These are phyloP conservation scores for Fusarium veterinarium DNA, from an alignment of 2,329 filamentous ascomycete species.

Conservation along the genomic window DNA sequence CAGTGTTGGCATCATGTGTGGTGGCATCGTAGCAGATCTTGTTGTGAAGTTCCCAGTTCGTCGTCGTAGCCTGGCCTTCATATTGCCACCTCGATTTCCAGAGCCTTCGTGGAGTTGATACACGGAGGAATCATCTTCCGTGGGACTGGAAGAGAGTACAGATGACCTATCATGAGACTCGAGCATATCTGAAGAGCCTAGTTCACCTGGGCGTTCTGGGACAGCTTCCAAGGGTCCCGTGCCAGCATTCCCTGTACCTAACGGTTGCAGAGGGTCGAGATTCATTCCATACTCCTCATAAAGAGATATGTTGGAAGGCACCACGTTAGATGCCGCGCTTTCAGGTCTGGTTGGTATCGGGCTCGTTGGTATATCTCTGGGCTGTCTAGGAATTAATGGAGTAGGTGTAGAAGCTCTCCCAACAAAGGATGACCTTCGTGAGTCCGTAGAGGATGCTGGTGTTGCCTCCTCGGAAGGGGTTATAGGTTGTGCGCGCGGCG, in stretches of 20 bases:
- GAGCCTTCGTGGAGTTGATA: conserved; percentile 50
- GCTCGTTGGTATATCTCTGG: conserved; percentile 17
- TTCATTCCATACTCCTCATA: conserved; percentile 21
- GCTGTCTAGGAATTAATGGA: not conserved
- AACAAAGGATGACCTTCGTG: conserved; percentile 32
- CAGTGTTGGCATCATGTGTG: conserved; percentile 46
- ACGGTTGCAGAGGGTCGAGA: conserved; percentile 11
- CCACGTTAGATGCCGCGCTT: conserved; percentile 12
- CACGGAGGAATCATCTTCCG: conserved; percentile 12
- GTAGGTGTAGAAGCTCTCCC: conserved; percentile 33
- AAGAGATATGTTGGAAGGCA: conserved; percentile 17
- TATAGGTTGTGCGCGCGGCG: conserved; percentile 53
- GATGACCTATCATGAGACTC: conserved; percentile 15
- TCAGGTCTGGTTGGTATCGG: conserved; percentile 12
- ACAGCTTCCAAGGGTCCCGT: conserved; percentile 23
- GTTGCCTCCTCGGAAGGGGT: conserved; percentile 19
- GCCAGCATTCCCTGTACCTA: not conserved
- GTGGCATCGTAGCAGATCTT: conserved; percentile 46
- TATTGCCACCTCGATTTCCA: conserved; percentile 41
- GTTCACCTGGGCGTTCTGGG: conserved; percentile 20
- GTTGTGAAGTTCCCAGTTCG: conserved; percentile 47
- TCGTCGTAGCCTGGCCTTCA: conserved; percentile 48
- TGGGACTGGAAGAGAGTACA: conserved; percentile 15
- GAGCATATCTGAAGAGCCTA: not conserved
- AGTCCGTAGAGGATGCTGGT: conserved; percentile 12